Percentiles rank a stretch among this genome's conserved stretches.
These are phyloP conservation scores for Nannizzia gypsea DNA, from an alignment of 2,329 filamentous ascomycete genomes.

Conservation along the genomic window DNA sequence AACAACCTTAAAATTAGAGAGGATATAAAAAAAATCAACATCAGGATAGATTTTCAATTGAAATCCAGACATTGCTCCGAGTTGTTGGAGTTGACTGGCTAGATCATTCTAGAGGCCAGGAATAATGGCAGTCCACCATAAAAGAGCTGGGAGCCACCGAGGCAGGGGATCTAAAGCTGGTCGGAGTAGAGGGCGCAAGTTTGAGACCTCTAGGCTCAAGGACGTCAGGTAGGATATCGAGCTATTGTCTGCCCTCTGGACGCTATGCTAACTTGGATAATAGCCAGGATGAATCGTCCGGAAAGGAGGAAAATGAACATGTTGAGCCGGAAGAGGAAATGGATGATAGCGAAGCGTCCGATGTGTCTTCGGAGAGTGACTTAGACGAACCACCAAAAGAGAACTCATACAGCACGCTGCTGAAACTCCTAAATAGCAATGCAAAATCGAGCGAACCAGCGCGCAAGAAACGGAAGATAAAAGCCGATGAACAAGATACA, in stretches of 20 bases:
- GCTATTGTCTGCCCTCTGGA: not conserved
- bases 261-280: not conserved
- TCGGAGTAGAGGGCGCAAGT: conserved; percentile 14
- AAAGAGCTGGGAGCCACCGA: not conserved
- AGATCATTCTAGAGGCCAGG: not conserved
- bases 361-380: conserved; percentile 30
- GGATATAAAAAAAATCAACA: conserved; percentile 9
- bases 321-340: conserved; percentile 11
- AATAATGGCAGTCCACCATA: not conserved
- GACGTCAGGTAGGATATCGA: not conserved
- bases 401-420: conserved; percentile 45
- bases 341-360: conserved; percentile 18
- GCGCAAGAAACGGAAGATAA: conserved; percentile 43
- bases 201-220: conserved; percentile 27
- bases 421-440: conserved; percentile 42
- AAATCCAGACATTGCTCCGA: not conserved
- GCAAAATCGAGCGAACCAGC: conserved; percentile 34
- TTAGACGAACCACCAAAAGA: conserved; percentile 31
- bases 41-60: not conserved
- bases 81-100: not conserved
- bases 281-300: not conserved
- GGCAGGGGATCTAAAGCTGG: not conserved
- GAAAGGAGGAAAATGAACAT: not conserved
- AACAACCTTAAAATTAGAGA: conserved; percentile 11
- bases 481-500: conserved; percentile 21